These are phyloP conservation scores for Sechiopsis laciniata DNA, from an alignment of 306 rosid genomes.

Conservation along the genomic window DNA sequence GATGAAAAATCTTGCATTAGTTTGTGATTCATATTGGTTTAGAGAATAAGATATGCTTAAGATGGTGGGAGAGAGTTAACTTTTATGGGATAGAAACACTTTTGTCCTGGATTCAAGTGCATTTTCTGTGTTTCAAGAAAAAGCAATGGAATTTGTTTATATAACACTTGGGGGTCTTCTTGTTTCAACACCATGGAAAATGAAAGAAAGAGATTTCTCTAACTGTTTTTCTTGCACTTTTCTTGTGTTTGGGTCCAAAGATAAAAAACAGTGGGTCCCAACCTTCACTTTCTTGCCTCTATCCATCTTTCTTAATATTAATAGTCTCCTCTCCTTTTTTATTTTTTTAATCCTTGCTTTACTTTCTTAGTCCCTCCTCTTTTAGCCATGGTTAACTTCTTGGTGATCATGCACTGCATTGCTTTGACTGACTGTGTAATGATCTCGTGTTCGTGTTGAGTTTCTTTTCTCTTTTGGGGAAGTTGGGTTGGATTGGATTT, in stretches of 20 bases:
- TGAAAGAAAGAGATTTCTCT: slow-evolving; percentile 16
- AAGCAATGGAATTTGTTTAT: not conserved
- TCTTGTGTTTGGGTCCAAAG: slow-evolving; percentile 20
- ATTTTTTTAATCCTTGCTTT: not conserved
- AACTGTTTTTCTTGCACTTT: slow-evolving; percentile 24
- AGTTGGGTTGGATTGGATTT: not conserved
- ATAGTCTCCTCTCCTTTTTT: not conserved
- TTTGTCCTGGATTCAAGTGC: slow-evolving; percentile 13
- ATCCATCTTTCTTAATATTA: not conserved
- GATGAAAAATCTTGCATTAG: not conserved
- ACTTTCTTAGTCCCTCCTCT: not conserved
- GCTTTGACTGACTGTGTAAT: not conserved
- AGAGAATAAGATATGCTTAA: slow-evolving; percentile 12
- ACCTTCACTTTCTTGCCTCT: slow-evolving; percentile 12
- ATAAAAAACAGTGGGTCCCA: slow-evolving; percentile 10
- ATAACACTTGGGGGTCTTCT: not conserved
- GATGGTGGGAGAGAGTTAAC: slow-evolving; percentile 8
- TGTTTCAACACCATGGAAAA: slow-evolving; percentile 19
- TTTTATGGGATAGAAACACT: slow-evolving; percentile 15
- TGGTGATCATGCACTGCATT: not conserved
- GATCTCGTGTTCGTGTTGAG: not conserved
- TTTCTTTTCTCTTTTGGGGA: not conserved
- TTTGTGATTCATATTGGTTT: slow-evolving; percentile 18
- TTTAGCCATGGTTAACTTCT: slow-evolving; percentile 2
- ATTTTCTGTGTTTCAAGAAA: slow-evolving; percentile 15